A percentile compares a stretch with the other conserved stretches of the same genome.
Conservation (phyloP, 2,329 filamentous ascomycete genomes). For the Aphanoascus verrucosus region DNA sequence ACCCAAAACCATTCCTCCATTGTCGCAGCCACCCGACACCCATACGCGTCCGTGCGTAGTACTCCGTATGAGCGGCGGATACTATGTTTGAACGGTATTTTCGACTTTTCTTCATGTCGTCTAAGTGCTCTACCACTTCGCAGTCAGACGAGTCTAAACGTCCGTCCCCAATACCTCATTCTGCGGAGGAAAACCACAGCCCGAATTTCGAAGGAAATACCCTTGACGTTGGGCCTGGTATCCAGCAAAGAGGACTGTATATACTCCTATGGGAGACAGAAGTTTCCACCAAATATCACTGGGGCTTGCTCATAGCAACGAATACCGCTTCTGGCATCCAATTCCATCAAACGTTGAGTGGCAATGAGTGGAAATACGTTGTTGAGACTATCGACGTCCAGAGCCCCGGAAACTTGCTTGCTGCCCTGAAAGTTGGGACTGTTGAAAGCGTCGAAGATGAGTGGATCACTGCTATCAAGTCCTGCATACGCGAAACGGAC, state of each 20-base stretch:
- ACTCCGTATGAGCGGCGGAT: too few relatives aligned
- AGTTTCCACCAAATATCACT: conserved; percentile 10
- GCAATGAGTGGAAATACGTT: conserved; percentile 12
- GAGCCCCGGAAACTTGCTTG: conserved; percentile 4
- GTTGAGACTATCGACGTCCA: conserved; percentile 5
- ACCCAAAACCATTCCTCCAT: too few relatives aligned
- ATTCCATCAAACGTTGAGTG: conserved; percentile 12
- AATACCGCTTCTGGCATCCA: conserved; percentile 6
- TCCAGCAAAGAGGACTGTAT: conserved; percentile 14
- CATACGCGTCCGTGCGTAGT: too few relatives aligned
- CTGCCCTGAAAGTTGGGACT: conserved; percentile 13
- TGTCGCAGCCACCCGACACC: too few relatives aligned
- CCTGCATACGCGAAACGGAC: conserved; percentile 7
- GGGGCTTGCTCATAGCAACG: conserved; percentile 13
- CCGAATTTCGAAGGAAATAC: too few relatives aligned
- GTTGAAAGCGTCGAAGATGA: conserved; percentile 10
- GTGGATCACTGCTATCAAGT: conserved; percentile 12
- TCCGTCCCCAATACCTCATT: too few relatives aligned
- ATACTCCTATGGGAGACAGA: conserved; percentile 11
- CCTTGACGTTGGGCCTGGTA: too few relatives aligned
- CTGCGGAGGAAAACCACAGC: too few relatives aligned
- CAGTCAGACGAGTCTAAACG: too few relatives aligned
- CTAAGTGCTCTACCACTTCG: too few relatives aligned
- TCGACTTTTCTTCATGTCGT: too few relatives aligned
- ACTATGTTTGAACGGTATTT: too few relatives aligned